Evolutionary conservation across 768 basidiomycete species (phyloP), one percentile per base, ranked within the genome.

Genomic region (Phlebiopsis gigantea): DNA sequence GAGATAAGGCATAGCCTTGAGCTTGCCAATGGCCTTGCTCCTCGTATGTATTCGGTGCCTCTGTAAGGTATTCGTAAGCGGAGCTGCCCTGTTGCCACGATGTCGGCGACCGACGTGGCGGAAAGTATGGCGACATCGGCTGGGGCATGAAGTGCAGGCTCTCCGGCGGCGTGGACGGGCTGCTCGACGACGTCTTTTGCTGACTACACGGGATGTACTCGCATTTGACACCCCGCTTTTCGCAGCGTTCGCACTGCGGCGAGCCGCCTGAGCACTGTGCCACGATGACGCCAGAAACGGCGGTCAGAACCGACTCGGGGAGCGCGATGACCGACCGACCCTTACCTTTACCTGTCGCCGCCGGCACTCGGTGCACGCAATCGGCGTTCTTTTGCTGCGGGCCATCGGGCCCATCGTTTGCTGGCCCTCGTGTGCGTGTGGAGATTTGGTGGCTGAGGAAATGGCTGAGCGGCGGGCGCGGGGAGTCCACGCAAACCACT

Each of bases 281-380:
- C 19, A 39, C 5, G 26, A 41, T 31, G 45, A 51, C 31, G 19
- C 28, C 24, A 29, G n/a, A n/a, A 22, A 24, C 46, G 45, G 25
- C 50, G 31, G 30, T 41, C 26, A 44, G 48, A 17, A 39, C 34
- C 39, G 9, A 12, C 30, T 29, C 42, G 53, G 53, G 44, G 39
- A 51, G 28, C 17, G 14, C 9, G 24, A 42, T 56, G 3, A 45
- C n/a, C 15, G 41, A 14, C 52, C 34, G 30, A 22, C 39, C 64
- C 61, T 34, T 61, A 80, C 83, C 73, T 79, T 82, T 57, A 83
- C 75, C 66, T 85, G 83, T 17, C 79, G 75, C 29, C 66, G 64
- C 6, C 84, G 77, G 64, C 84, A 85, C 55, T 71, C 69, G 0
- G 67, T 72, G 66, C 84, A 85, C 2, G 84, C 84, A 60, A 83